Base-by-base conservation (phyloP, 371 early-diverging fungal genomes). In the Zopfochytrium polystomum region DNA sequence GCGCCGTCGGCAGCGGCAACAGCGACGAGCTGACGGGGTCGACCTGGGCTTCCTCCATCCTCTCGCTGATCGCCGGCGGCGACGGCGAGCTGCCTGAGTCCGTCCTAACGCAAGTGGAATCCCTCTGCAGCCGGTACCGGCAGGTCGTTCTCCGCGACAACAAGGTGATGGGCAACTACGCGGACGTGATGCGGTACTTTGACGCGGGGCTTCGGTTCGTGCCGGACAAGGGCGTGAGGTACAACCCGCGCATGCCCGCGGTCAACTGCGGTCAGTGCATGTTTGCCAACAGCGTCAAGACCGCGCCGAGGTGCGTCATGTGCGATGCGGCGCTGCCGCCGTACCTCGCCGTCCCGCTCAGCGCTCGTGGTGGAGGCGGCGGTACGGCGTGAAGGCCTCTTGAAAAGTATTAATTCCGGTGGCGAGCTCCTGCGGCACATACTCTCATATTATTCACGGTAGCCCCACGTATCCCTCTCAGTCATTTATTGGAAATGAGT, bases 71-170 rank as follows among this genome's bases (percentile, higher is more conserved):
- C 27, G n/a, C 56, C 2, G 45, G 25, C 25, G 56, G 45, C 25
- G 27, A 27, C 18, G 27, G n/a, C 34, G 56, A 15, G n/a, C n/a
- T n/a, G n/a, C n/a, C n/a, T n/a, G n/a, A n/a, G n/a, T n/a, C n/a
- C n/a, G n/a, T n/a, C n/a, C n/a, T n/a, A n/a, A n/a, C n/a, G 18
- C 3, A 42, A 45, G 56, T 45, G 5, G 27, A 26, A 26, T 23
- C 3, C 9, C 7, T 56, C 26, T 56, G 56, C 56, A 45, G 27
- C 22, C 11, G 25, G 7, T 45, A 56, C 45, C 43, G 45, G 22
- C 5, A 20, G 9, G 18, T 27, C 42, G 4, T 44, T n/a, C n/a
- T 44, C 29, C 27, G 45, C 45, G n/a, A 13, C 11, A 26, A 44
- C 56, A 22, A 18, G 25, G 42, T 6, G 7, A 22, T 22, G 18